Base-by-base conservation (phyloP, 345 rosid genomes). In the Aegle marmelos region DNA sequence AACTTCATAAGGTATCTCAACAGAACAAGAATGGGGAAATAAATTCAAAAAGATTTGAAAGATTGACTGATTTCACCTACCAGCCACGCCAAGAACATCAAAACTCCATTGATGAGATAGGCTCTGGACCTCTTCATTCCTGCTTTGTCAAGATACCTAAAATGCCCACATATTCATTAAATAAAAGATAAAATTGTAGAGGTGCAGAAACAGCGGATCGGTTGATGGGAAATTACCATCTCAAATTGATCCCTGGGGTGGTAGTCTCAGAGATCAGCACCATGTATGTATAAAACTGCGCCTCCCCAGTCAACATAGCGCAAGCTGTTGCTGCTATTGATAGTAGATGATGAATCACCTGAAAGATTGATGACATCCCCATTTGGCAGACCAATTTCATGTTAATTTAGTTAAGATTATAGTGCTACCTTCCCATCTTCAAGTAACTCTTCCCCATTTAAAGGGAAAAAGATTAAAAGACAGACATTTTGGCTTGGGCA, bases 231-330 rank as follows among this genome's bases (percentile, higher is more conserved):
- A 41, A 80, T 70, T 91, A 95, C 98, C 98, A 95, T 91, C 98
- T 92, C 87, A 95, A 75, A 82, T 95, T 91, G 61, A 95, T 85
- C 85, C 81, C 97, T 1, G 98, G 98, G 61, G 98, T 92, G 2
- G 97, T 95, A 34, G 90, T 78, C 87, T 93, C 98, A 24, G 98
- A 95, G 72, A 95, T 86, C 31, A 93, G 86, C 79, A 90, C 88
- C 98, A 93, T 90, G 82, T 80, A 95, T 27, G 90, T 84, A 64
- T 95, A 93, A 66, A 92, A 76, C 74, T 93, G 98, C 50, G 91
- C 95, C 75, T 95, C 97, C 76, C 93, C 87, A 4, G 89, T 80
- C 77, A 92, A 83, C 86, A 95, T 82, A 68, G 95, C 78, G 78
- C 93, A 93, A 31, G 94, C 90, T 27, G 93, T 86, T 2, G 91